Evolutionary conservation across 2,329 filamentous ascomycete species (phyloP), one percentile per base, ranked within the genome.

Genomic region (Colletotrichum sp.): DNA sequence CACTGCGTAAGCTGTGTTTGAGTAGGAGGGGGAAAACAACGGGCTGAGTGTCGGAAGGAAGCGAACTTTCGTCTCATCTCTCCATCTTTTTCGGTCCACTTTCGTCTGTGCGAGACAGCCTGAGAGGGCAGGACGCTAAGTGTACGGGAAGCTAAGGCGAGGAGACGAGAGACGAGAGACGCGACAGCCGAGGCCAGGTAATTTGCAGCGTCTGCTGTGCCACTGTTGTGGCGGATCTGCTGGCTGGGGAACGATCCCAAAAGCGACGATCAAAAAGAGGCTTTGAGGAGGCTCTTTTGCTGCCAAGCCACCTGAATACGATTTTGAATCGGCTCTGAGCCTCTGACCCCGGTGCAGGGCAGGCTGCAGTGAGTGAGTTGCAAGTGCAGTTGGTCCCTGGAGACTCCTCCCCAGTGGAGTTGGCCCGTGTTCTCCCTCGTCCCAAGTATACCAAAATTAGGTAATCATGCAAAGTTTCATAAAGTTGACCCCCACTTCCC

Each of bases 41-140:
- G 52, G 68, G 57, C 69, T 57, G 63, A 72, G 69, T 68, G 26
- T 59, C 52, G 68, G 69, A 72, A 76, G 69, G 69, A 64, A 76
- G 72, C 72, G 68, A 72, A 63, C 62, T 44, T 44, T 66, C 26
- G 49, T 64, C 67, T 71, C n/a, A 28, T 34, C 60, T 72, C 69
- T 44, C 30, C 44, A 57, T 44, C 21, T 49, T 66, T 36, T 55
- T n/a, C 60, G 32, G 24, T n/a, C 68, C 60, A 60, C 62, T 36
- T 39, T 52, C 12, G 55, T 67, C 72, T 39, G 62, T 72, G 69
- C 62, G 52, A 60, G 67, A 32, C 30, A 59, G 59, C 44, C 44
- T 52, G 44, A 52, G 44, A 52, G 44, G 44, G 44, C 44, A 52
- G n/a, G 44, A 52, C 44, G 13, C 44, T 52, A 28, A 16, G 36